These are phyloP conservation scores for Juglanconis oblonga DNA, from an alignment of 2,329 filamentous ascomycete genomes.

Conservation along the genomic window DNA sequence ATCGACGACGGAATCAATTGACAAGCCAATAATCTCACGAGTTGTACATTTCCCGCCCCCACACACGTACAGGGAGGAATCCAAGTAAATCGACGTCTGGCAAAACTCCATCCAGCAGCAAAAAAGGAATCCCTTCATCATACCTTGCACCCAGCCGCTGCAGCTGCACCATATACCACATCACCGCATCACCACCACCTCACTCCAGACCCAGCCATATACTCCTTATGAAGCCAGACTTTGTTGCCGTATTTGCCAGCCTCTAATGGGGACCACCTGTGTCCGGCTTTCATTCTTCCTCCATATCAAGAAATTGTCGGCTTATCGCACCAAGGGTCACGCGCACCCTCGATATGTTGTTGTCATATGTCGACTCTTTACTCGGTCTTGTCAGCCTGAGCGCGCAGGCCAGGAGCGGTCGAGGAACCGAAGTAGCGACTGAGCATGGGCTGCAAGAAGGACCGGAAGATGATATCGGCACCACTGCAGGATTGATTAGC, in stretches of 20 bases:
- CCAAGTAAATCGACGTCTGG: constrained; percentile 1
- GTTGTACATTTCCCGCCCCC: not conserved
- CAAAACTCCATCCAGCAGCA: not conserved
- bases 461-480: constrained; percentile 94
- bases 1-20: not conserved
- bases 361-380: constrained; percentile 37
- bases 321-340: constrained; percentile 17
- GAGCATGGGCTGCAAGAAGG: constrained; percentile 87
- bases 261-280: constrained; percentile 20
- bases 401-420: constrained; percentile 82
- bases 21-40: not conserved
- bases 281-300: not conserved
- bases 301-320: not conserved
- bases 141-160: not conserved
- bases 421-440: constrained; percentile 85
- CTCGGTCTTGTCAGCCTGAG: constrained; percentile 79
- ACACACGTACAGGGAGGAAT: not conserved
- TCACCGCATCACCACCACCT: not conserved
- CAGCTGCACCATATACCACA: not conserved
- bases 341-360: constrained; percentile 14
- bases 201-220: not conserved
- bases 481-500: constrained; percentile 55
- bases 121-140: not conserved
- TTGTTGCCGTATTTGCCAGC: constrained; percentile 18
- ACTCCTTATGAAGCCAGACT: not conserved